Evolutionary conservation across 371 early-diverging fungal species (phyloP).

Genomic region (Rhizopus delemar): DNA sequence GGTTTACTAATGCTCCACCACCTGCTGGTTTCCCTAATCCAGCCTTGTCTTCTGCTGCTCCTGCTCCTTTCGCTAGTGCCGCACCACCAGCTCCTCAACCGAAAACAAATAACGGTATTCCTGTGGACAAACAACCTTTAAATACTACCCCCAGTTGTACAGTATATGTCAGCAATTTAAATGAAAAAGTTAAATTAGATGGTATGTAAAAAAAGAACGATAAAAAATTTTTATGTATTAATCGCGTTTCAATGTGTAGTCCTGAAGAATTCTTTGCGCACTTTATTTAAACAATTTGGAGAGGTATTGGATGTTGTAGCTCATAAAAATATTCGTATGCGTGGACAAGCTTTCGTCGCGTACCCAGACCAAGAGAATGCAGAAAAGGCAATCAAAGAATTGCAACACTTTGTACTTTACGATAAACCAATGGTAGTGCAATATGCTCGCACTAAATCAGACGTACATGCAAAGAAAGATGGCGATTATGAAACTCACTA

Average conservation of each 20-base stretch:
- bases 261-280: constrained; percentile 74
- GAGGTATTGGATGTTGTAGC: constrained; percentile 70
- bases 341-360: constrained; percentile 84
- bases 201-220: constrained; percentile 40
- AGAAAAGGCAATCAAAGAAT: constrained; percentile 77
- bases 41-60: not conserved
- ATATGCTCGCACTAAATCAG: constrained; percentile 82
- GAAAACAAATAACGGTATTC: constrained; percentile 33
- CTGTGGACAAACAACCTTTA: constrained; percentile 57
- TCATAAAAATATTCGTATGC: constrained; percentile 66
- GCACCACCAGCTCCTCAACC: constrained; percentile 18
- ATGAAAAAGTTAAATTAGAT: constrained; percentile 82
- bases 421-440: constrained; percentile 86
- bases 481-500: constrained; percentile 68
- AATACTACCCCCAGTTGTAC: constrained; percentile 75
- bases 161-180: constrained; percentile 84
- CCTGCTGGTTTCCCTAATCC: constrained; percentile 9
- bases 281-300: constrained; percentile 79
- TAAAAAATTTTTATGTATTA: constrained; percentile 37
- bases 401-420: constrained; percentile 83
- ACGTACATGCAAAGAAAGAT: constrained; percentile 75
- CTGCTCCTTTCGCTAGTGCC: constrained; percentile 10
- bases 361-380: constrained; percentile 67
- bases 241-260: constrained; percentile 42
- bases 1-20: constrained; percentile 12